Base-by-base conservation (phyloP, 352 stramenopile species). In the Globisporangium iwayamae region DNA sequence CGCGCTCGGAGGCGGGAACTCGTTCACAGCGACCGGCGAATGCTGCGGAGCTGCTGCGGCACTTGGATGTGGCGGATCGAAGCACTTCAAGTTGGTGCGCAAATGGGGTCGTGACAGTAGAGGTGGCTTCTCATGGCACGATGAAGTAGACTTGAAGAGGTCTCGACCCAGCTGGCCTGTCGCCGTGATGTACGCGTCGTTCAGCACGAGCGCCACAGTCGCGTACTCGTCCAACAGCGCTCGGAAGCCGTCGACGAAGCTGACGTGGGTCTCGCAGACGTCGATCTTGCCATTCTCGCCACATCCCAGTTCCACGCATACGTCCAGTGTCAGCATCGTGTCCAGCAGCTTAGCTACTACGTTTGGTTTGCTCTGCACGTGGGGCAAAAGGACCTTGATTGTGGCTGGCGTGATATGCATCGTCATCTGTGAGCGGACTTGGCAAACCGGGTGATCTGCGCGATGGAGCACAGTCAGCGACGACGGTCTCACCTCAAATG, bases 141-240 rank as follows among this genome's bases (percentile, higher is more conserved):
- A 5, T 7, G 47, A 20, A 9, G 25, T 25, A 38, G 4, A 2
- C 25, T 55, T 11, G 32, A 55, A 22, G 4, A 55, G 11, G 6
- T 62, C 28, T n/a, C 60, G 28, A 13, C 58, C 54, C 18, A 76
- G 56, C 14, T 74, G 47, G 1, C 67, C 67, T 7, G 39, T 56
- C 43, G 53, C 8, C 8, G 60, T 71, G 59, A 76, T 58, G 46
- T 36, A 57, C 6, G 70, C 67, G 43, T 51, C 32, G 22, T 65
- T 45, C 18, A 76, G 57, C 45, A 61, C 70, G 14, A 38, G 41
- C n/a, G 60, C 60, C n/a, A 69, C 60, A 39, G 61, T 64, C 13
- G 61, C 60, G n/a, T 69, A 65, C 32, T 54, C 66, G 38, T 18
- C 28, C 6, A 76, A 50, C 4, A 76, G 59, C 41, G 55, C 63